phyloP scores from a whole-genome alignment of 176 grass and related monocot genomes.

The Hsuehochloa calcarea region DNA sequence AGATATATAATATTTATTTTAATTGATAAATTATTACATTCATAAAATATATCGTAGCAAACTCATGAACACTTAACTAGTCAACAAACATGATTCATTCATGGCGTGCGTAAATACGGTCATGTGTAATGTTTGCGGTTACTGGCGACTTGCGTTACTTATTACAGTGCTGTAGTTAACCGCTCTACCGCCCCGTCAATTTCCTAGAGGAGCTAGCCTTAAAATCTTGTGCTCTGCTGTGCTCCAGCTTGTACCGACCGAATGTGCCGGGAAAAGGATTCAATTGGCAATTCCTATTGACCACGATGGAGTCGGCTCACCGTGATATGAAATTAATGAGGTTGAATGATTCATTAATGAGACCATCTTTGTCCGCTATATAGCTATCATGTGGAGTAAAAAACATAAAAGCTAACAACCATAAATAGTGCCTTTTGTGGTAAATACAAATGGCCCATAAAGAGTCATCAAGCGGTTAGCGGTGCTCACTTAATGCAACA shows the following conservation, averaged over 20 bases:
- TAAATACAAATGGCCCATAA: not conserved
- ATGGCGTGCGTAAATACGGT: not conserved
- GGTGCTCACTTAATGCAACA: not conserved
- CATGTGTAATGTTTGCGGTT: not conserved
- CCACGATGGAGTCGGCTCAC: not conserved
- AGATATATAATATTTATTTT: too few relatives aligned
- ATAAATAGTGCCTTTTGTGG: not conserved
- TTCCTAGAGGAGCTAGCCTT: not conserved
- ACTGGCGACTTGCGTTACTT: not conserved
- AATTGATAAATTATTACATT: too few relatives aligned
- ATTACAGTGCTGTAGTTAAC: not conserved
- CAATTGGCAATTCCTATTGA: not conserved
- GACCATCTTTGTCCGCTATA: not conserved
- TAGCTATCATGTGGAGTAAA: not conserved
- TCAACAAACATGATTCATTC: not conserved
- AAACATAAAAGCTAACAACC: not conserved
- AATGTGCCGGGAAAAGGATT: not conserved
- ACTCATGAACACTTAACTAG: too few relatives aligned
- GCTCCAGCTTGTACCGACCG: not conserved
- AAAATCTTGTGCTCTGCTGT: not conserved
- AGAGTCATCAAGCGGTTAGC: not conserved
- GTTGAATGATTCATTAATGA: not conserved
- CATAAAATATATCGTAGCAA: too few relatives aligned
- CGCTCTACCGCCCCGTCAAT: not conserved
- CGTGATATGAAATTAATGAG: not conserved